Evolutionary conservation across 495 filamentous ascomycete species (phyloP), one percentile per base, ranked within the genome.

Genomic region (Recurvomyces mirabilis): DNA sequence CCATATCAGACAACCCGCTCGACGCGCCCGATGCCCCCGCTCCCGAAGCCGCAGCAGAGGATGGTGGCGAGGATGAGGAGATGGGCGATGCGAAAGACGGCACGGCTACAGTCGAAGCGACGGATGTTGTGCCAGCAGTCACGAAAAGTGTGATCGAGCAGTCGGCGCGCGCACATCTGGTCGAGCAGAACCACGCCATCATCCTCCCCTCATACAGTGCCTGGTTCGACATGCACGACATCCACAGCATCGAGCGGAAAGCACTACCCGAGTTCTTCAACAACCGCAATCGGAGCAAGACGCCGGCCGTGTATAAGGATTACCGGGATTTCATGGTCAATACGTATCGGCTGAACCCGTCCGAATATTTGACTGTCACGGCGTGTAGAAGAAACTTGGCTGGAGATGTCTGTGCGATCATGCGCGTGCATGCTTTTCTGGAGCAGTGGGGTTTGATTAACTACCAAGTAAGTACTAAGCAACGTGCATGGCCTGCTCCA

Each of bases 251-350:
- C 52, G 91, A 98, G 70, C 78, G 79, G 55, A 95, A 93, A 59
- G 84, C 84, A 6, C 66, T 98, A 40, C 87, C 88, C 1, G 91
- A 98, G 63, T 98, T 94, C 64, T 98, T 98, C 73, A 95, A 96
- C 66, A 86, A 77, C 62, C 75, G 93, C 30, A 98, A 98, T 62
- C 82, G 91, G 56, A 95, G 89, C 74, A 98, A 98, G 68, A 98
- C 91, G 0, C 79, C 84, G 4, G 79, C 86, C n/a, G 84, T 94
- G 13, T 98, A 96, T 64, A 95, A 95, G 64, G 91, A 98, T 59
- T 96, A 96, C 63, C 79, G 91, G 47, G 89, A 96, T 57, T 98
- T 98, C 64, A 98, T 98, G 91, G 89, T 98, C 63, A 96, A 96
- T 61, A 94, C 91, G 14, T 98, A 98, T 64, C 77, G 91, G 17